Conservation (phyloP, 108 stramenopile genomes). For the Schizochytrium sp. region DNA sequence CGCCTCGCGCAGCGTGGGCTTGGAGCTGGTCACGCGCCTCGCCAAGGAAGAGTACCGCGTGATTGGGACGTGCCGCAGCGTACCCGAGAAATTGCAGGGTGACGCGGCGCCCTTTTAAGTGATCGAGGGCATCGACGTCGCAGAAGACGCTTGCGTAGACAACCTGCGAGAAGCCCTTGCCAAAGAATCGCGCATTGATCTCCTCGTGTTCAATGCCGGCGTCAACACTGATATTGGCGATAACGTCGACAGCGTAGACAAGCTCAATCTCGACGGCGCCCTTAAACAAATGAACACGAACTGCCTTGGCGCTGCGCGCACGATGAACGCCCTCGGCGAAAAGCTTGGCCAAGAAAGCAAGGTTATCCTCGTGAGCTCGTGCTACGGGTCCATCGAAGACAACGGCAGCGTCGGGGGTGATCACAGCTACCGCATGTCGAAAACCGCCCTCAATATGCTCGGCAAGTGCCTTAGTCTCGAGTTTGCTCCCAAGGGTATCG, state of each 20-base stretch:
- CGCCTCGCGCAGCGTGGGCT: neutral
- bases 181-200: neutral
- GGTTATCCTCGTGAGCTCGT: neutral
- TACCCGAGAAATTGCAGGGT: neutral
- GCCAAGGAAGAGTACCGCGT: neutral
- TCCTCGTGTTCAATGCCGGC: neutral
- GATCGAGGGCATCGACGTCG: neutral
- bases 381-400: slow-evolving; percentile 14
- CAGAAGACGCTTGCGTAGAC: neutral
- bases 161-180: neutral
- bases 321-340: neutral
- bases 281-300: neutral
- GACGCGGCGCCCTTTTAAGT: neutral
- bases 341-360: neutral
- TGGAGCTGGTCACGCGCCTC: neutral
- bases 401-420: neutral
- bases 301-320: neutral
- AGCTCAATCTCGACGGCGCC: neutral
- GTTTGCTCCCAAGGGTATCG: neutral
- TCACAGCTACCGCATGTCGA: slow-evolving; percentile 17
- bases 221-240: neutral
- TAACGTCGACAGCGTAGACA: neutral
- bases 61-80: neutral
- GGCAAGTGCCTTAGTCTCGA: neutral
- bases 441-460: neutral